Conservation (phyloP, 768 basidiomycete genomes). For the Rhizopogon vesiculosus region DNA sequence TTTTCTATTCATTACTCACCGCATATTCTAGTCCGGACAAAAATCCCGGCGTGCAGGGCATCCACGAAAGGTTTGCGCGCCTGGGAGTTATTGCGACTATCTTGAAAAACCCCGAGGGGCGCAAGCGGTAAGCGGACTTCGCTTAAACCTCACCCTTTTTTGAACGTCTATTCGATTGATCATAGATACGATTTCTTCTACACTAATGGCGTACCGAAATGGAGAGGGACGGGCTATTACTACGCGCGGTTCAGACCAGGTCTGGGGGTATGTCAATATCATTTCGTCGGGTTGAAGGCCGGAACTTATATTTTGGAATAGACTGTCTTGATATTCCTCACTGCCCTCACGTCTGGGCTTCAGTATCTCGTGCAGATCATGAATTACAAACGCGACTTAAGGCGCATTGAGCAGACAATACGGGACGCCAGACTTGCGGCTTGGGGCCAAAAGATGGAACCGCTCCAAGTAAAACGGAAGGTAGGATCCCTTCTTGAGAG, state of each 20-base stretch:
- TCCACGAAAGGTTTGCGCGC: slow-evolving; percentile 89
- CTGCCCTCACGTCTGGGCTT: slow-evolving; percentile 68
- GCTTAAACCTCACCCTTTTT: background rate
- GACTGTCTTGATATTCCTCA: slow-evolving; percentile 77
- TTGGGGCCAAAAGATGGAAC: slow-evolving; percentile 77
- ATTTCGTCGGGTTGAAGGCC: background rate
- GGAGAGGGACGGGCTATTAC: slow-evolving; percentile 96
- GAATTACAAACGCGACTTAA: slow-evolving; percentile 71
- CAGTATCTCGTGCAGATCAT: slow-evolving; percentile 79
- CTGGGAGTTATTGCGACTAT: slow-evolving; percentile 84
- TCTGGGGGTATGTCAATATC: slow-evolving; percentile 50
- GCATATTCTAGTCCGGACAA: slow-evolving; percentile 76
- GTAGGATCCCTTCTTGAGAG: slow-evolving; percentile 30
- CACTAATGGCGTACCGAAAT: slow-evolving; percentile 95
- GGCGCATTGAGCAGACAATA: slow-evolving; percentile 59
- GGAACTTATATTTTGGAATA: slow-evolving; percentile 25
- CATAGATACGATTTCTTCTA: slow-evolving; percentile 88
- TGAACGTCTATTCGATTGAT: slow-evolving; percentile 1
- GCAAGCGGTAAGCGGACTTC: slow-evolving; percentile 58
- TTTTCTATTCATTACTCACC: slow-evolving; percentile 6
- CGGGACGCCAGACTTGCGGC: slow-evolving; percentile 64
- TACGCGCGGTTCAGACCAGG: slow-evolving; percentile 96
- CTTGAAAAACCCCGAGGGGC: slow-evolving; percentile 67
- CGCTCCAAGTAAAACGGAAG: slow-evolving; percentile 62
- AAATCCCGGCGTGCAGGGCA: slow-evolving; percentile 77